phyloP scores from a whole-genome alignment of 2,329 filamentous ascomycete genomes.

The Colletotrichum sp. region DNA sequence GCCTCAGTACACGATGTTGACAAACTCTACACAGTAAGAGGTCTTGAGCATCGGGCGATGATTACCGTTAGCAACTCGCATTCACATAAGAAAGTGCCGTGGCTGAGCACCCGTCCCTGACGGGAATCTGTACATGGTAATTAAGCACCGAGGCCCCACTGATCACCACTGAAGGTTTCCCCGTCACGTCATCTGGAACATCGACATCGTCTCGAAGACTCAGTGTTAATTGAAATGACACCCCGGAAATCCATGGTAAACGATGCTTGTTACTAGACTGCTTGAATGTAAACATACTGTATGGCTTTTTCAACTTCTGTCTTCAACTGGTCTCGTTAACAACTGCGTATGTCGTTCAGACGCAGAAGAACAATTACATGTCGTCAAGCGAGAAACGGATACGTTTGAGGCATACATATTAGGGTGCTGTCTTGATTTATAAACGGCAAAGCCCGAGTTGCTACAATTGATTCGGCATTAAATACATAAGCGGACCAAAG shows the following conservation, averaged over 20 bases:
- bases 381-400: not conserved
- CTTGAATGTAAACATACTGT: not conserved
- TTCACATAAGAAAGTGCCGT: not conserved
- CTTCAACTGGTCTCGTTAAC: not conserved
- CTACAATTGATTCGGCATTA: not conserved
- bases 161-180: not conserved
- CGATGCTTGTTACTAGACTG: too few species aligned
- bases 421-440: accelerated
- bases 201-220: not conserved
- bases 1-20: not conserved
- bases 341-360: not conserved
- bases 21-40: accelerated
- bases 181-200: not conserved
- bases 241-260: not conserved
- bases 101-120: not conserved
- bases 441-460: not conserved
- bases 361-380: not conserved
- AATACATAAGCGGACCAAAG: accelerated
- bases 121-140: not conserved
- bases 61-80: not conserved
- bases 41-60: not conserved
- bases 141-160: not conserved
- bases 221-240: not conserved
- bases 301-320: not conserved
- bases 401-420: not conserved